These are phyloP conservation scores for Acrodontium crateriforme DNA, from an alignment of 2,329 filamentous ascomycete genomes.

Conservation along the genomic window DNA sequence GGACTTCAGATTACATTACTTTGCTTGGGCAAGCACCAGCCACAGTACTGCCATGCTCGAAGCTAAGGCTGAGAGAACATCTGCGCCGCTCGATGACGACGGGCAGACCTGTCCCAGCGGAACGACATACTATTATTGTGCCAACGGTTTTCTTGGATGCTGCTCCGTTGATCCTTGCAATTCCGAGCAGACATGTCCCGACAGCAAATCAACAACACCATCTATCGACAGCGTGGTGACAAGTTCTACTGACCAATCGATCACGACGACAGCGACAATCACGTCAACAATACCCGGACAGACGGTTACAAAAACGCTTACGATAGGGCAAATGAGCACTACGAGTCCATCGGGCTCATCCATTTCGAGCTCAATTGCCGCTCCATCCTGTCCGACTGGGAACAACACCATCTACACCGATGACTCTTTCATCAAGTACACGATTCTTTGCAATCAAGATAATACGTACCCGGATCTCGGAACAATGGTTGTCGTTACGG, in stretches of 20 bases:
- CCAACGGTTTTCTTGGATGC: slow-evolving; percentile 15
- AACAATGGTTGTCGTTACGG: slow-evolving; percentile 10
- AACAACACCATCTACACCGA: slow-evolving; percentile 14
- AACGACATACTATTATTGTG: slow-evolving; percentile 11
- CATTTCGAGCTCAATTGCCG: background rate
- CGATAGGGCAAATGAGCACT: slow-evolving; percentile 2
- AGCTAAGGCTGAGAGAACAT: too few species aligned
- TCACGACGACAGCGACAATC: slow-evolving; percentile 1
- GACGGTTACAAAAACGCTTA: background rate
- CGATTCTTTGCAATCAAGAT: slow-evolving; percentile 16
- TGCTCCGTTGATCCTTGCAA: slow-evolving; percentile 15
- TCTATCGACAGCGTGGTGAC: background rate
- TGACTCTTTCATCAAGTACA: slow-evolving; percentile 12
- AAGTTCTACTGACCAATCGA: background rate
- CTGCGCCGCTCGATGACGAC: too few species aligned
- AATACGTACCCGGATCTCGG: slow-evolving; percentile 12
- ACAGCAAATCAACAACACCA: slow-evolving; percentile 3
- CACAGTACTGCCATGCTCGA: too few species aligned
- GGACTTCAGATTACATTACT: too few species aligned
- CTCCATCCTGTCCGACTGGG: slow-evolving; percentile 13
- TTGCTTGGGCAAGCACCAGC: too few species aligned
- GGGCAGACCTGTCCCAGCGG: slow-evolving; percentile 11
- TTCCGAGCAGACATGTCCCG: slow-evolving; percentile 7
- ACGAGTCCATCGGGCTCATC: slow-evolving; percentile 1
- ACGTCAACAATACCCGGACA: background rate